Evolutionary conservation across 2,329 filamentous ascomycete genomes (phyloP).

Genomic region (Fusarium aywerte): DNA sequence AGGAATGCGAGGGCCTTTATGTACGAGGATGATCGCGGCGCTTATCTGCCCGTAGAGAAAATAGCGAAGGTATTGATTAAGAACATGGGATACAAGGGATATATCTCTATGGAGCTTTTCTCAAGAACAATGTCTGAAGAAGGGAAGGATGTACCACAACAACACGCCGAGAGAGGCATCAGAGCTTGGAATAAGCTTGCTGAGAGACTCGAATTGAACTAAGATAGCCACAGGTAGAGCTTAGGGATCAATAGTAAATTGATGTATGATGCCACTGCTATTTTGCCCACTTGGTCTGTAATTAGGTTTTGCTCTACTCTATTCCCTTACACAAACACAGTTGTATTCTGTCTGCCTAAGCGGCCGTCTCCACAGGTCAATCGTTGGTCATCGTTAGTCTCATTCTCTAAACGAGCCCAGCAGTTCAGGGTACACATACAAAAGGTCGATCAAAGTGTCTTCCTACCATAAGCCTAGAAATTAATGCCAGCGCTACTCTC

Average conservation of each 20-base stretch:
- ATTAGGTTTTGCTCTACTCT: too few species aligned
- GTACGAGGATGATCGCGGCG: background rate
- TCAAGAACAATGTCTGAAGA: constrained; percentile 16
- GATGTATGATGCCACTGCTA: background rate
- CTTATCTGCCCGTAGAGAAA: constrained; percentile 4
- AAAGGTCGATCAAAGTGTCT: too few species aligned
- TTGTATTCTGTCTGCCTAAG: too few species aligned
- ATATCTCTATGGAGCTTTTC: constrained; percentile 14
- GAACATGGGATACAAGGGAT: constrained; percentile 8
- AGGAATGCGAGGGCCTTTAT: constrained; percentile 13
- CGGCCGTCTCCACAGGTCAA: too few species aligned
- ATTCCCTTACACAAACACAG: too few species aligned
- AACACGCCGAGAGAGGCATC: background rate
- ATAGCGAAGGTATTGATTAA: constrained; percentile 9
- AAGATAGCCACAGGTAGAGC: background rate
- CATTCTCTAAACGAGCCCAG: too few species aligned
- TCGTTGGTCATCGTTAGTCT: too few species aligned
- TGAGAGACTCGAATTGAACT: background rate
- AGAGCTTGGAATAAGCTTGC: constrained; percentile 2
- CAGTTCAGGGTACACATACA: too few species aligned
- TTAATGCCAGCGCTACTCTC: constrained; percentile 7
- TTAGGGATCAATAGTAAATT: background rate
- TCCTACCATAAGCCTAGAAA: background rate
- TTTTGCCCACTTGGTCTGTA: background rate
- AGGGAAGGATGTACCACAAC: background rate